Conservation (phyloP, 1,139 yeast genomes). For the Yamadazyma jaroonii region DNA sequence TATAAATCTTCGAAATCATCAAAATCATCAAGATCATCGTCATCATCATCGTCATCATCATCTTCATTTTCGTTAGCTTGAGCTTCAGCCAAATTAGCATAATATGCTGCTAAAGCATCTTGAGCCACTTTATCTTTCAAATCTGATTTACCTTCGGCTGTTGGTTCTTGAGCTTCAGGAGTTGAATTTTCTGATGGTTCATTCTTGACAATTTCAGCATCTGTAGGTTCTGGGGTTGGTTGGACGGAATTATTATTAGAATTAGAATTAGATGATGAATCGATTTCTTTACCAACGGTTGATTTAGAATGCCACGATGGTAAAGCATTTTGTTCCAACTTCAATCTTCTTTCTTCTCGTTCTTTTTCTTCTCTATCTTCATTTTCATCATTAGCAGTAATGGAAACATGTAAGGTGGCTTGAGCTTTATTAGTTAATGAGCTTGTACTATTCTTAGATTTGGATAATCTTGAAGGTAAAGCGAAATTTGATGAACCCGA, state of each 20-base stretch:
- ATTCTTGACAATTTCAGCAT: constrained; percentile 6
- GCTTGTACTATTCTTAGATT: constrained; percentile 28
- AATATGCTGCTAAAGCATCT: constrained; percentile 77
- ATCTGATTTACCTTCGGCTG: constrained; percentile 18
- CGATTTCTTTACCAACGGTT: constrained; percentile 62
- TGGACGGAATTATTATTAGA: constrained; percentile 10
- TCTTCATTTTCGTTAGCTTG: constrained; percentile 63
- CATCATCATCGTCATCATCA: constrained; percentile 57
- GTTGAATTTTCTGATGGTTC: background rate
- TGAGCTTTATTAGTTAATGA: constrained; percentile 43
- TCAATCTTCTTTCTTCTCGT: constrained; percentile 65
- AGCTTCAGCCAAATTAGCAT: constrained; percentile 64
- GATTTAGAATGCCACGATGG: constrained; percentile 96
- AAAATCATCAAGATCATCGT: constrained; percentile 49
- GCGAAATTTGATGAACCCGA: constrained; percentile 62
- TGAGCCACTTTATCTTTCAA: constrained; percentile 63
- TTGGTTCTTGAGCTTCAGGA: constrained; percentile 1
- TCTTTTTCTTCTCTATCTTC: constrained; percentile 63
- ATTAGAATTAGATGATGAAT: constrained; percentile 16
- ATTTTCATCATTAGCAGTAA: constrained; percentile 87
- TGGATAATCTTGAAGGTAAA: constrained; percentile 33
- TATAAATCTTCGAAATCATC: constrained; percentile 47
- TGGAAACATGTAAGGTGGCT: constrained; percentile 84
- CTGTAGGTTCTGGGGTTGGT: constrained; percentile 18
- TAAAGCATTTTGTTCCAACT: constrained; percentile 86